Conservation (phyloP, 768 basidiomycete species). For the Zangia roseola region DNA sequence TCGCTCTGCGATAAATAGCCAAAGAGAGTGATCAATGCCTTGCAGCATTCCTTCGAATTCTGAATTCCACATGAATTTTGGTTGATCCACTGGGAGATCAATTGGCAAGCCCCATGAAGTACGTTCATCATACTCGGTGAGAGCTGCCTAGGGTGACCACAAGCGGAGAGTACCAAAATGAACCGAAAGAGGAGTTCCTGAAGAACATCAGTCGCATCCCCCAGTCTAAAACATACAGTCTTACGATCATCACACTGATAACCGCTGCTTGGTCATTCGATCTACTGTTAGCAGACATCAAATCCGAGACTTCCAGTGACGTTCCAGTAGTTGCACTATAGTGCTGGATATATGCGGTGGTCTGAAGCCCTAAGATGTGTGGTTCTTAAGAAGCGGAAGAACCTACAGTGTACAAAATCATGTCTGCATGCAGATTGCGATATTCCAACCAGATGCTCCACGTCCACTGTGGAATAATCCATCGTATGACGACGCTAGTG, state of each 20-base stretch:
- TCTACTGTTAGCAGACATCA: neutral
- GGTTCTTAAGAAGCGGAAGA: neutral
- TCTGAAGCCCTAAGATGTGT: constrained; percentile 35
- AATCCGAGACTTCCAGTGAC: constrained; percentile 1
- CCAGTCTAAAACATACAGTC: neutral
- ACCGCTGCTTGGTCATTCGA: constrained; percentile 5
- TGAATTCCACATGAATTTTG: constrained; percentile 24
- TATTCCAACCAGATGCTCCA: constrained; percentile 65
- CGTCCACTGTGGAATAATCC: constrained; percentile 55
- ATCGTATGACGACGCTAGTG: constrained; percentile 53
- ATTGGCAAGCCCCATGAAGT: constrained; percentile 18
- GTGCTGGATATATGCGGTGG: constrained; percentile 52
- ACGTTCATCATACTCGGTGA: constrained; percentile 17
- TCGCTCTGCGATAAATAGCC: constrained; percentile 21
- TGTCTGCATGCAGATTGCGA: constrained; percentile 48
- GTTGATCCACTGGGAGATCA: constrained; percentile 25
- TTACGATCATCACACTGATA: constrained; percentile 31
- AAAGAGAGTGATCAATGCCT: constrained; percentile 27
- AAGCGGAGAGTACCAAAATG: constrained; percentile 16
- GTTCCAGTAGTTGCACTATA: constrained; percentile 12
- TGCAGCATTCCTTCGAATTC: constrained; percentile 30
- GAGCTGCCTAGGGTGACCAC: constrained; percentile 10
- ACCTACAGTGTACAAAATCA: constrained; percentile 49
- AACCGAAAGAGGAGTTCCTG: constrained; percentile 25
- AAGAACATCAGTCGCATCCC: constrained; percentile 5